phyloP scores from a whole-genome alignment of 202 grass and related monocot genomes.

The Schoenoplectus triqueter region DNA sequence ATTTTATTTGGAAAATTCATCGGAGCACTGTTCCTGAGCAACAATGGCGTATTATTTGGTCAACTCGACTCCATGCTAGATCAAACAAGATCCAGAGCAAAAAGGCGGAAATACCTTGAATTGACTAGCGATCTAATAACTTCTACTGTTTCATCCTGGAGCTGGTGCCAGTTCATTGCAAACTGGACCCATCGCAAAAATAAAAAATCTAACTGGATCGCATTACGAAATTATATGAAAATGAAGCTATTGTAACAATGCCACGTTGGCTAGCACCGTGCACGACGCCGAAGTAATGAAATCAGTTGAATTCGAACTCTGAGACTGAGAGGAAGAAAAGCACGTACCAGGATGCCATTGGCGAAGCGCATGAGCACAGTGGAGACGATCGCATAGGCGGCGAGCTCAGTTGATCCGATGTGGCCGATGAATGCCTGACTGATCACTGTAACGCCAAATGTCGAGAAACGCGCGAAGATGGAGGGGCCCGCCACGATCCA shows the following conservation, averaged over 20 bases:
- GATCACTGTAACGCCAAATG: slow-evolving; percentile 69
- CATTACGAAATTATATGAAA: not conserved
- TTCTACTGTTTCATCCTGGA: not conserved
- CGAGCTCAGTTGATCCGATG: slow-evolving; percentile 77
- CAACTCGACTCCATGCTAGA: not conserved
- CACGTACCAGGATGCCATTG: slow-evolving; percentile 63
- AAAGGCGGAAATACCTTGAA: not conserved
- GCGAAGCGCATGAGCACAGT: slow-evolving; percentile 82
- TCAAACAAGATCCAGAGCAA: not conserved
- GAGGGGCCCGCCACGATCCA: slow-evolving; percentile 71
- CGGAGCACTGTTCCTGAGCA: not conserved
- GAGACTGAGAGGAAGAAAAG: not conserved
- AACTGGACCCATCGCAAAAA: not conserved
- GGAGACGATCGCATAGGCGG: slow-evolving; percentile 70
- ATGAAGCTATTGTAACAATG: not conserved
- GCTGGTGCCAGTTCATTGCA: not conserved
- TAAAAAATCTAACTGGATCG: not conserved
- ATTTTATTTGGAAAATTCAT: too few relatives aligned
- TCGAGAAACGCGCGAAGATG: slow-evolving; percentile 64
- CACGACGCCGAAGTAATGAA: not conserved
- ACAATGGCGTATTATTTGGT: not conserved
- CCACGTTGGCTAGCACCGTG: not conserved
- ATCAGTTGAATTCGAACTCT: not conserved
- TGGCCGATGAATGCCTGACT: slow-evolving; percentile 91
- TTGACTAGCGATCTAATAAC: not conserved